A percentile compares a stretch with the other conserved stretches of the same genome.
phyloP scores from a whole-genome alignment of 495 filamentous ascomycete species.

The Podospora australis region DNA sequence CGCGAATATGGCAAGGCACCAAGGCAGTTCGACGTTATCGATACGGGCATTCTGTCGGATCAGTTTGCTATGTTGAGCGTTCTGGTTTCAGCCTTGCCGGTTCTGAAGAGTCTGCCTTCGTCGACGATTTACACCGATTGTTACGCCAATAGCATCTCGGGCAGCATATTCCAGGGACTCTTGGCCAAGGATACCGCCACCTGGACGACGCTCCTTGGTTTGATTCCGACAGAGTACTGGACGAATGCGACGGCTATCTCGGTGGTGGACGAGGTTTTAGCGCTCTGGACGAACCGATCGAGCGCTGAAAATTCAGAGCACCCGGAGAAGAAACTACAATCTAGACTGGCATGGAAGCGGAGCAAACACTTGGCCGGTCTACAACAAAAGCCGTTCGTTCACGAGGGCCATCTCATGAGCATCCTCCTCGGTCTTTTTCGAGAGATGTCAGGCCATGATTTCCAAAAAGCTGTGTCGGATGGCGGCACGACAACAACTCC shows the following conservation, averaged over 20 bases:
- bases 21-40: conserved; percentile 48
- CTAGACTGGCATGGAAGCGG: conserved; percentile 23
- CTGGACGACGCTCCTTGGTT: conserved; percentile 40
- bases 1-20: conserved; percentile 27
- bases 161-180: conserved; percentile 24
- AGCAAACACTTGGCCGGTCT: conserved; percentile 10
- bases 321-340: conserved; percentile 10
- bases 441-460: no score
- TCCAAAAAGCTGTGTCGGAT: no score
- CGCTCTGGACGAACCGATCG: background rate
- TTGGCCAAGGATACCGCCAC: conserved; percentile 41
- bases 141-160: conserved; percentile 17
- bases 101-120: conserved; percentile 34
- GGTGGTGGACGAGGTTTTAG: conserved; percentile 20
- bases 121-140: conserved; percentile 43
- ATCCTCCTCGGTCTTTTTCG: background rate
- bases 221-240: conserved; percentile 45
- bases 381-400: conserved; percentile 10
- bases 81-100: conserved; percentile 39
- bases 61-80: conserved; percentile 44
- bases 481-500: no score
- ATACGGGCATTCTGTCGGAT: conserved; percentile 50
- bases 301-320: background rate
- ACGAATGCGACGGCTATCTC: conserved; percentile 38
- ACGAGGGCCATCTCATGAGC: conserved; percentile 4